These are phyloP conservation scores for Anethum foeniculum DNA, from an alignment of 140 eudicot genomes.

Conservation along the genomic window DNA sequence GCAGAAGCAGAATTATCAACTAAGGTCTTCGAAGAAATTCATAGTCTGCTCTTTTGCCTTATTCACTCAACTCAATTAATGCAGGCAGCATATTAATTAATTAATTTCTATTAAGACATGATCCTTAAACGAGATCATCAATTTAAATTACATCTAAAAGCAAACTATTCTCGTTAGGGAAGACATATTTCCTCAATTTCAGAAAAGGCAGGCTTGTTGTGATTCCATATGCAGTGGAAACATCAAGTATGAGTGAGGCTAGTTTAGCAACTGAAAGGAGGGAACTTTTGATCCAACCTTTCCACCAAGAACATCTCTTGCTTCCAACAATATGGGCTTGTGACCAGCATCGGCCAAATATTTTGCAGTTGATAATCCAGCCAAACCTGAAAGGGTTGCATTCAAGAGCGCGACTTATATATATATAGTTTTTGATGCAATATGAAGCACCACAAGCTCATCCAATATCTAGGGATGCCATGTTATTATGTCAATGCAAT, in stretches of 20 bases:
- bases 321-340: conserved; percentile 82
- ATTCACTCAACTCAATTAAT: not conserved
- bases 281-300: conserved; percentile 38
- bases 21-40: not conserved
- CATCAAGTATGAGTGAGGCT: not conserved
- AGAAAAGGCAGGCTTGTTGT: not conserved
- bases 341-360: conserved; percentile 98
- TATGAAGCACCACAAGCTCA: not conserved
- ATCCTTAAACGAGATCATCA: not conserved
- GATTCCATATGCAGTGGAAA: not conserved
- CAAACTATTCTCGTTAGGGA: not conserved
- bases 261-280: conserved; percentile 1
- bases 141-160: not conserved
- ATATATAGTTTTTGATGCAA: not conserved
- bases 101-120: not conserved
- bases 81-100: not conserved
- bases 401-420: not conserved
- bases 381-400: conserved; percentile 54
- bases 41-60: not conserved
- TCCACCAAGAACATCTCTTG: conserved; percentile 97
- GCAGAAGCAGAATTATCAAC: not conserved
- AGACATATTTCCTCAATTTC: not conserved
- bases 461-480: not conserved
- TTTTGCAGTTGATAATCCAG: conserved; percentile 94
- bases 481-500: not conserved